Base-by-base conservation (phyloP, 148 eudicot species). In the Vaccinium myrtillus region DNA sequence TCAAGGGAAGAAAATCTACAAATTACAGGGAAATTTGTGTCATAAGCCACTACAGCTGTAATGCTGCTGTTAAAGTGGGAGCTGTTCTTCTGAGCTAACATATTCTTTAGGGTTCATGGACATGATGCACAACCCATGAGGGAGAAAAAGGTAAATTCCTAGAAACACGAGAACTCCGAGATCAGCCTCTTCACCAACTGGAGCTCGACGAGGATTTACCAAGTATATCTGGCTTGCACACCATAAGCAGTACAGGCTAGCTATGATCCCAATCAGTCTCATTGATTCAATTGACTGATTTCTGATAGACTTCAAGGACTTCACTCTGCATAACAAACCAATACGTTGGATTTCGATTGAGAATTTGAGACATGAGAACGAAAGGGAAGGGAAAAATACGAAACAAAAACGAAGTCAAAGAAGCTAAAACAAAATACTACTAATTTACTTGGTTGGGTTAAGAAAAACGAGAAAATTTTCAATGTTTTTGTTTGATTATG, bases 161-260 rank as follows among this genome's bases (percentile, higher is more conserved):
- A 96, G 84, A 86, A 96, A 96, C 85, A 96, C 90, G 15, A 96
- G 90, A 54, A 96, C 98, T 58, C 99, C 99, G 25, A 96, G 92
- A 86, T 96, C 99, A 84, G 99, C 98, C 87, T 96, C 99, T 87
- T 96, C 99, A 11, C 99, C 99, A 82, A 94, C 91, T 23, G 98
- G 95, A 74, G 98, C 87, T 25, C 97, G 87, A 55, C 95, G 95
- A 83, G 99, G 97, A n/a, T 87, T 83, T 55, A 93, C 89, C 86
- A 92, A 43, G 89, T 92, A 96, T 80, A 93, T 92, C 86, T 96
- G 99, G 89, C 90, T 94, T 19, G 90, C 94, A 88, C 99, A 96
- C 99, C 99, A 96, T 74, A 92, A 80, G 87, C 94, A 86, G 87
- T 96, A 96, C 71, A 94, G 51, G 79, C 67, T 79, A 54, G 97